These are phyloP conservation scores for Rubus idaeus DNA, from an alignment of 306 rosid species.

Conservation along the genomic window DNA sequence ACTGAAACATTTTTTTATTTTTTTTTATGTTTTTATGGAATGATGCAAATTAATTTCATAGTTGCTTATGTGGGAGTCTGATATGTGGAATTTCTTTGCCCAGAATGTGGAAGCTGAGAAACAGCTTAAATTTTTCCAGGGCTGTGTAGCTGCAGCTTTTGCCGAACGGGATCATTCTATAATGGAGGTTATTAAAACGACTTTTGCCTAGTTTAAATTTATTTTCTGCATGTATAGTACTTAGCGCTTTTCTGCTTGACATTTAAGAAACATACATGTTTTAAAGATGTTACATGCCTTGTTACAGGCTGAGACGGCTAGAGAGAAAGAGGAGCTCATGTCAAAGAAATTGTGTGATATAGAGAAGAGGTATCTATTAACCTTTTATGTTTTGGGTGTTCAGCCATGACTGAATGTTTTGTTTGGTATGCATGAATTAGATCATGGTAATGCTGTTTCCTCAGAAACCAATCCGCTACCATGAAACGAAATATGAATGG, in stretches of 20 bases:
- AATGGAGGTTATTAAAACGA: conserved; percentile 63
- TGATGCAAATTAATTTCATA: background rate
- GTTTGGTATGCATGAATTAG: background rate
- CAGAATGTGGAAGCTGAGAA: conserved; percentile 93
- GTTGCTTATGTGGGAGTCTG: background rate
- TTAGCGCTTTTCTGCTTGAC: conserved; percentile 3
- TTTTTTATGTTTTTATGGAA: background rate
- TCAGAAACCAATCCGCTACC: background rate
- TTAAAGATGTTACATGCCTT: conserved; percentile 30
- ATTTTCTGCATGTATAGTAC: conserved; percentile 8
- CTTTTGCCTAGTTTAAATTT: conserved; percentile 15
- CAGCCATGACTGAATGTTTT: too few species aligned
- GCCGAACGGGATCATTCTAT: conserved; percentile 91
- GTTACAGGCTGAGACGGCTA: conserved; percentile 87
- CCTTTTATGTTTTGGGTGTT: background rate
- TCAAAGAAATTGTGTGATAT: conserved; percentile 48
- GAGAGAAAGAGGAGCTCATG: conserved; percentile 79
- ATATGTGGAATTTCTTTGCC: conserved; percentile 25
- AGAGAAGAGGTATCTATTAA: conserved; percentile 55
- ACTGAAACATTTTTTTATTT: background rate
- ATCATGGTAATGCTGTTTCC: background rate
- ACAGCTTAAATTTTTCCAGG: conserved; percentile 95
- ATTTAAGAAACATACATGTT: conserved; percentile 20
- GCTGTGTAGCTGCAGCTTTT: conserved; percentile 95
- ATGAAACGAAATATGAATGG: background rate